These are phyloP conservation scores for Saccharomyces pastorianus DNA, from an alignment of 1,139 yeast genomes.

Conservation along the genomic window DNA sequence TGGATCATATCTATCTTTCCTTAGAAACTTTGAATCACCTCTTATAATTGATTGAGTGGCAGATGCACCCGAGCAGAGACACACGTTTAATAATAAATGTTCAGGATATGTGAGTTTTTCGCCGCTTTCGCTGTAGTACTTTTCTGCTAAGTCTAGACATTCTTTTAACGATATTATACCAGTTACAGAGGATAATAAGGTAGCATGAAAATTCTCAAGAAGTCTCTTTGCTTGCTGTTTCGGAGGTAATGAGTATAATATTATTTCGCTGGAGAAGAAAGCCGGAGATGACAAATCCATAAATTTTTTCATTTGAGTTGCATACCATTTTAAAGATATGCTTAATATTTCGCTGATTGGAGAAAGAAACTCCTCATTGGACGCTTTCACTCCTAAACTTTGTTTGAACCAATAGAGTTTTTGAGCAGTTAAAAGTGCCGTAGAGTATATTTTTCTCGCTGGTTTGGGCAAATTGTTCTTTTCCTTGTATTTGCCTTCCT, in stretches of 20 bases:
- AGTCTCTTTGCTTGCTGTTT: slow-evolving; percentile 19
- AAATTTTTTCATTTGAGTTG: slow-evolving; percentile 19
- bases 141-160: slow-evolving; percentile 14
- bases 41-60: slow-evolving; percentile 11
- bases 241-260: slow-evolving; percentile 19
- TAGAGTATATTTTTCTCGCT: slow-evolving; percentile 14
- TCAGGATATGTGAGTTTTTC: slow-evolving; percentile 21
- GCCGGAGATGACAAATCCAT: slow-evolving; percentile 21
- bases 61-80: slow-evolving; percentile 20
- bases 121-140: slow-evolving; percentile 13
- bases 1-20: slow-evolving; percentile 19
- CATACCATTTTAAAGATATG: slow-evolving; percentile 21
- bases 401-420: slow-evolving; percentile 21
- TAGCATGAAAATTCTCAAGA: slow-evolving; percentile 16
- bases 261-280: slow-evolving; percentile 10
- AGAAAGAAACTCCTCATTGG: slow-evolving; percentile 9
- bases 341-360: slow-evolving; percentile 19
- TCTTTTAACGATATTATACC: slow-evolving; percentile 16
- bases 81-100: slow-evolving; percentile 20
- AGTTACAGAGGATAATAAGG: slow-evolving; percentile 15
- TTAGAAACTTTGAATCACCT: slow-evolving; percentile 13
- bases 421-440: slow-evolving; percentile 18
- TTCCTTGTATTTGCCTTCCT: neutral
- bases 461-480: slow-evolving; percentile 8
- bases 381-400: slow-evolving; percentile 7